Evolutionary conservation across 106 monocot species (phyloP), one percentile per base, ranked within the genome.

Genomic region (Narthecium ossifragum): DNA sequence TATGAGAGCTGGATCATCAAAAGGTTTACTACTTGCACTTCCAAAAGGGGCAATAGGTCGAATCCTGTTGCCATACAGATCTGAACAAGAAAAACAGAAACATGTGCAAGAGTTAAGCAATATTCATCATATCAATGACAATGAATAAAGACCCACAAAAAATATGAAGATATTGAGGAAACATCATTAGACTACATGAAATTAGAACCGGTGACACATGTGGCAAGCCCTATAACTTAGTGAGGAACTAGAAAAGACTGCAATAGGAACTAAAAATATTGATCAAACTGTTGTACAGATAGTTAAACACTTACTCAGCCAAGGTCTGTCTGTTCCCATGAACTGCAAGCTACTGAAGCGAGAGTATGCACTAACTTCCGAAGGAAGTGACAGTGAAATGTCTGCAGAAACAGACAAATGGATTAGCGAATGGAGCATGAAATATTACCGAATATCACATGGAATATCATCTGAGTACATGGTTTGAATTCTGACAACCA

Each of bases 251-350:
- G n/a, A n/a, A n/a, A n/a, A n/a, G n/a, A n/a, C n/a, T n/a, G n/a
- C n/a, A n/a, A n/a, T n/a, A n/a, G n/a, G n/a, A n/a, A n/a, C n/a
- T n/a, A n/a, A n/a, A n/a, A n/a, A n/a, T n/a, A n/a, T n/a, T n/a
- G n/a, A n/a, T n/a, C n/a, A n/a, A n/a, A n/a, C n/a, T n/a, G n/a
- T n/a, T n/a, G n/a, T n/a, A n/a, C n/a, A n/a, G n/a, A n/a, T n/a
- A n/a, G n/a, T n/a, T n/a, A n/a, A n/a, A 22, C 7, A 70, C 85
- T 74, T 85, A 94, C 93, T 85, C 56, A 85, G 50, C 93, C 93
- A 94, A 7, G 93, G 93, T 68, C 93, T 76, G 47, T 94, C 77
- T 65, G 78, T 78, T 73, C 72, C 80, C 53, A 82, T 18, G 31
- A 65, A 89, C 51, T 80, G 79, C 83, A 65, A 60, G 30, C 49